Evolutionary conservation across 2,329 filamentous ascomycete species (phyloP).

Genomic region (Aspergillus versicolor): DNA sequence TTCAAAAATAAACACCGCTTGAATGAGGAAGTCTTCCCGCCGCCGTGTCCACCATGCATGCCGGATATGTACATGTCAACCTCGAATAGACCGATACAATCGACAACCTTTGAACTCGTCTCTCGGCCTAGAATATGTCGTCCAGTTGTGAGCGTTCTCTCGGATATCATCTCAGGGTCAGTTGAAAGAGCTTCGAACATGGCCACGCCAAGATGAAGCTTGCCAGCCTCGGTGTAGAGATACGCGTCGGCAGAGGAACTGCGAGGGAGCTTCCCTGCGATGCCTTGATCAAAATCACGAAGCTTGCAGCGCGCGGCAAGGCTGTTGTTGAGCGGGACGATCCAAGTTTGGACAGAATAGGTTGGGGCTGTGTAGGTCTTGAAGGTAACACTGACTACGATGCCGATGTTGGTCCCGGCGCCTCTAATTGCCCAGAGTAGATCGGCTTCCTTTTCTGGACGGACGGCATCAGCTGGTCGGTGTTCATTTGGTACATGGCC

Average conservation of each 20-base stretch:
- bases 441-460: conserved; percentile 50
- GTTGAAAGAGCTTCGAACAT: conserved; percentile 44
- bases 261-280: conserved; percentile 40
- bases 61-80: conserved; percentile 60
- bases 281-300: conserved; percentile 33
- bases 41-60: conserved; percentile 60
- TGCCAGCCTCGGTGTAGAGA: conserved; percentile 50
- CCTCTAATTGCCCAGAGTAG: conserved; percentile 60
- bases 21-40: conserved; percentile 62
- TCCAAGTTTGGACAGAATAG: conserved; percentile 45
- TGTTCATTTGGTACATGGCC: conserved; percentile 53
- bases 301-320: conserved; percentile 40
- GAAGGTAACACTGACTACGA: conserved; percentile 56
- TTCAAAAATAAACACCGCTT: conserved; percentile 64
- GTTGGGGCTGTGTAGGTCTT: conserved; percentile 45
- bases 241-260: conserved; percentile 56
- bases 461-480: conserved; percentile 41
- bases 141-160: conserved; percentile 10
- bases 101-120: conserved; percentile 36
- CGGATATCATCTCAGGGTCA: conserved; percentile 1
- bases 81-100: conserved; percentile 56
- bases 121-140: conserved; percentile 35
- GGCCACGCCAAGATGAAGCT: conserved; percentile 54
- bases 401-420: conserved; percentile 60
- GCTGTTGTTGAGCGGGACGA: conserved; percentile 25